Evolutionary conservation across 2,329 filamentous ascomycete species (phyloP).

Genomic region (Cercospora sp.): DNA sequence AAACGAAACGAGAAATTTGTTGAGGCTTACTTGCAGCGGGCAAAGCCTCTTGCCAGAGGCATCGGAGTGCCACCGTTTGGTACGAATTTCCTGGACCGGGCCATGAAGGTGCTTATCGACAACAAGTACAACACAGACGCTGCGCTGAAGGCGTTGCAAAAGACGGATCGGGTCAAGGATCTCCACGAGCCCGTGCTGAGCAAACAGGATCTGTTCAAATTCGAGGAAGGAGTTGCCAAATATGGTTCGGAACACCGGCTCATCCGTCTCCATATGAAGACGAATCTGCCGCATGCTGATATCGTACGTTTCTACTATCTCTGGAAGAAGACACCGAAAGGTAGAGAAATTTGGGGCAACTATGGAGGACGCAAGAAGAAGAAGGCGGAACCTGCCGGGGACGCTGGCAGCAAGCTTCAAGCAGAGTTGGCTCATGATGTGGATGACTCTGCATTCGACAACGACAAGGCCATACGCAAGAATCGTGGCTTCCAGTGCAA

Average conservation of each 20-base stretch:
- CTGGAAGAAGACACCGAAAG: slow-evolving; percentile 92
- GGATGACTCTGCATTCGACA: slow-evolving; percentile 95
- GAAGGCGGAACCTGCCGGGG: slow-evolving; percentile 52
- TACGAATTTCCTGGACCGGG: slow-evolving; percentile 86
- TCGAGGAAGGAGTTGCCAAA: slow-evolving; percentile 87
- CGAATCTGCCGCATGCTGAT: slow-evolving; percentile 68
- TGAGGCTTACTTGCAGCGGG: slow-evolving; percentile 73
- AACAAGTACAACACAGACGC: slow-evolving; percentile 70
- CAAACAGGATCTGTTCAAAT: slow-evolving; percentile 78
- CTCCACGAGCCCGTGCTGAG: slow-evolving; percentile 84
- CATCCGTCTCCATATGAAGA: slow-evolving; percentile 83
- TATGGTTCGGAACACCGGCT: slow-evolving; percentile 86
- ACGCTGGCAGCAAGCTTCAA: slow-evolving; percentile 71
- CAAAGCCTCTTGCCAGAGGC: slow-evolving; percentile 63
- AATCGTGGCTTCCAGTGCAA: slow-evolving; percentile 91
- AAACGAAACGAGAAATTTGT: slow-evolving; percentile 58
- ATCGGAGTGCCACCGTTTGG: slow-evolving; percentile 73
- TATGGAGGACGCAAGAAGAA: slow-evolving; percentile 88
- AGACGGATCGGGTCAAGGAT: slow-evolving; percentile 65
- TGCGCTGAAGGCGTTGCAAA: slow-evolving; percentile 69
- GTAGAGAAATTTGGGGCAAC: slow-evolving; percentile 85
- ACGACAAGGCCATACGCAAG: slow-evolving; percentile 74
- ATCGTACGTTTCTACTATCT: slow-evolving; percentile 94
- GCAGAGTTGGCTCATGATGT: slow-evolving; percentile 90
- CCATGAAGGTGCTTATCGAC: slow-evolving; percentile 70